Base-by-base conservation (phyloP, 2,329 filamentous ascomycete species). In the Aspergillus sp. region DNA sequence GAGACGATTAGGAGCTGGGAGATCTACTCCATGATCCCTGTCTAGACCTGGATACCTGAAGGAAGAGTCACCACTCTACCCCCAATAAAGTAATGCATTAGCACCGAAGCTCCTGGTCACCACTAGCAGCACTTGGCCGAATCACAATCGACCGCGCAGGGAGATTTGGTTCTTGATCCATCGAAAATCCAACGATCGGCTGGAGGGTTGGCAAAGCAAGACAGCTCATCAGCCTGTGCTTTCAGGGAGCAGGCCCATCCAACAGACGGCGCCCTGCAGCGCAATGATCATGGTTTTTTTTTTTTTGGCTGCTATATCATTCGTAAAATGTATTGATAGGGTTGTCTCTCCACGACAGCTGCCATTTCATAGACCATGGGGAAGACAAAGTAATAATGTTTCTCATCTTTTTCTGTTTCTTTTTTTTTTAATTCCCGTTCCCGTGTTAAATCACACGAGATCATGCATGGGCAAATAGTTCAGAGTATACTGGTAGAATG, bases 141-240 rank as follows among this genome's bases (percentile, higher is more conserved):
- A 65, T 65, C 58, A 61, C 22, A 39, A 50, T 27, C 51, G 48
- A 45, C 48, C 33, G 39, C 48, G 44, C 37, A 48, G 51, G n/a
- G 19, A 58, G 60, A 64, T 60, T 58, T 45, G 8, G 54, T 56
- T 57, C 56, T 56, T 64, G 60, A 63, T 59, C 61, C 57, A 58
- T 60, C 63, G 50, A 58, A 63, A 64, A 59, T 40, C 55, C 48
- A 60, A 64, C 61, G 62, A 63, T 61, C 62, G 54, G 53, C 56
- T 57, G 50, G 50, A 57, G 44, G 61, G 53, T 52, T 59, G 53
- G 59, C 57, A 58, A 51, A 17, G 55, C 40, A 44, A 56, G 62
- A 64, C 63, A 65, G 60, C 63, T 65, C 62, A 61, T 53, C 60
- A 57, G 50, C 51, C 37, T 57, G 46, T 42, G 55, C 41, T 34